Evolutionary conservation across 2,329 filamentous ascomycete genomes (phyloP).

Genomic region (Grosmannia serpens): DNA sequence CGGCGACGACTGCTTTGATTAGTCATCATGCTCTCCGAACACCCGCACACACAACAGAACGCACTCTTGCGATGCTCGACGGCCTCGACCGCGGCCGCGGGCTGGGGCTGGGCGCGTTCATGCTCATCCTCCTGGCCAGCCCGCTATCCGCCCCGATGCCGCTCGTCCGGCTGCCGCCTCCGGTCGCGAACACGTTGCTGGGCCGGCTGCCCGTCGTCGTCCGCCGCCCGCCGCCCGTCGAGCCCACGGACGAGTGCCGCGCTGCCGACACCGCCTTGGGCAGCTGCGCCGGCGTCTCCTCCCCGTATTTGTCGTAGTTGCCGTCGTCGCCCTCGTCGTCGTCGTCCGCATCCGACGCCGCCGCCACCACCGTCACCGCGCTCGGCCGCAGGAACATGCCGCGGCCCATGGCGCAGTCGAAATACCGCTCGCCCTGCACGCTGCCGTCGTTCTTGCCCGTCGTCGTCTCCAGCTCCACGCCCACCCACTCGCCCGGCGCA

Average conservation of each 20-base stretch:
- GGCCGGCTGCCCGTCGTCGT: slow-evolving; percentile 30
- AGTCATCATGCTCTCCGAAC: not conserved
- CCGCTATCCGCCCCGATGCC: slow-evolving; percentile 38
- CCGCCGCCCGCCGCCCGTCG: slow-evolving; percentile 14
- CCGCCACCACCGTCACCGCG: slow-evolving; percentile 47
- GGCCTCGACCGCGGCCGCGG: slow-evolving; percentile 49
- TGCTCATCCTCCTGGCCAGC: slow-evolving; percentile 51
- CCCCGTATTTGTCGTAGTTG: slow-evolving; percentile 9
- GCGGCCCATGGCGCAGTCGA: slow-evolving; percentile 64
- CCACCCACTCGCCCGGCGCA: slow-evolving; percentile 75
- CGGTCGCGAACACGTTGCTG: slow-evolving; percentile 32
- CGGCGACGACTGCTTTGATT: slow-evolving; percentile 52
- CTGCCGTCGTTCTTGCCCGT: slow-evolving; percentile 90
- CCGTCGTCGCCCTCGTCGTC: not conserved
- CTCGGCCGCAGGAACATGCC: slow-evolving; percentile 78
- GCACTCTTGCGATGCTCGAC: slow-evolving; percentile 44
- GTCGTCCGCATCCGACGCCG: not conserved
- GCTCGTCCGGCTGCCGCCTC: slow-evolving; percentile 13
- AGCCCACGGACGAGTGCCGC: slow-evolving; percentile 5
- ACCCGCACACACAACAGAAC: slow-evolving; percentile 23
- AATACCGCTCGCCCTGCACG: slow-evolving; percentile 80
- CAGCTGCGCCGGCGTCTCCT: slow-evolving; percentile 10
- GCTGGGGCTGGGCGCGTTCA: slow-evolving; percentile 62
- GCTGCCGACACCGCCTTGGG: not conserved
- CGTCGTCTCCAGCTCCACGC: slow-evolving; percentile 72